Percentiles rank a stretch among this genome's conserved stretches.
phyloP scores from a whole-genome alignment of 345 rosid genomes.

The Hirschfeldia incana region DNA sequence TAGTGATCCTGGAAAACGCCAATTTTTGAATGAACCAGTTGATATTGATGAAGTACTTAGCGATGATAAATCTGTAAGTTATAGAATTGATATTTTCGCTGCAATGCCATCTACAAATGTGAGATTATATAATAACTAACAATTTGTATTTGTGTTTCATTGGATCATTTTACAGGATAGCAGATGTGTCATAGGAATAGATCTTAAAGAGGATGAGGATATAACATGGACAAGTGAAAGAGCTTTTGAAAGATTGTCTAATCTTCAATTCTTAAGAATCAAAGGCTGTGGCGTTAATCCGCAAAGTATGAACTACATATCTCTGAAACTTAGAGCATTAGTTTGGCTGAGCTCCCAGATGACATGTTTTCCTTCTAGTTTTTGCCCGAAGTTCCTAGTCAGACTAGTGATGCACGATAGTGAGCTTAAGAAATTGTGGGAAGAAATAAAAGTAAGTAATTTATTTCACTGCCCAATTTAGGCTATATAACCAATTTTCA shows the following conservation, averaged over 20 bases:
- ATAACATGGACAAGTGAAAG: background rate
- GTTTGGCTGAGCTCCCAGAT: background rate
- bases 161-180: background rate
- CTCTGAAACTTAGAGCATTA: background rate
- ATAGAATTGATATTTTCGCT: background rate
- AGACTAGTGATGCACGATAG: too few relatives aligned
- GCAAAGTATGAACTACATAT: background rate
- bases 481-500: too few relatives aligned
- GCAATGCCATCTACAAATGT: background rate
- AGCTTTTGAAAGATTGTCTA: background rate
- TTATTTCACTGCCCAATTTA: too few relatives aligned
- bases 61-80: background rate
- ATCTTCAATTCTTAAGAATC: background rate
- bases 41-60: background rate
- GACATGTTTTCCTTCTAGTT: too few relatives aligned
- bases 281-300: background rate
- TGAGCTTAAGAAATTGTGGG: too few relatives aligned
- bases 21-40: background rate
- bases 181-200: background rate
- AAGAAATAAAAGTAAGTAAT: too few relatives aligned
- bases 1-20: background rate
- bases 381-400: too few relatives aligned
- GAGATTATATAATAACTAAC: background rate
- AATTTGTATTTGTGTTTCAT: background rate
- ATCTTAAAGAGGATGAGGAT: background rate